phyloP scores from a whole-genome alignment of 495 filamentous ascomycete species.

The Tuber calosporum region DNA sequence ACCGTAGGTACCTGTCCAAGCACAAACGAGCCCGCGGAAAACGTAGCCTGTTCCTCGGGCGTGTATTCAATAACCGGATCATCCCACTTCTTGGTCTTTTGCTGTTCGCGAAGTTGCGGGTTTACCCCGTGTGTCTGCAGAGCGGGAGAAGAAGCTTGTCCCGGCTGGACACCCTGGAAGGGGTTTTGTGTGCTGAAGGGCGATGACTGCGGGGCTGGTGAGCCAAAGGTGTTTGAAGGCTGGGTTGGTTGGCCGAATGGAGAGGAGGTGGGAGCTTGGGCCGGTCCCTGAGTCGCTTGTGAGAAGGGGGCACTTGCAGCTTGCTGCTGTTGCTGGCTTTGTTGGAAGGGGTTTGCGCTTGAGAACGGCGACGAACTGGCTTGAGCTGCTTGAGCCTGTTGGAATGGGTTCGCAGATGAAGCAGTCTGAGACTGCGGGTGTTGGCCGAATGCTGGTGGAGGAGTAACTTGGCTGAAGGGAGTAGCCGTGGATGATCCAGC shows the following conservation, averaged over 20 bases:
- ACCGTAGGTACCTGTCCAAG: conserved; percentile 37
- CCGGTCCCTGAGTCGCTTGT: not conserved
- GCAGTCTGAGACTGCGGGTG: conserved; percentile 16
- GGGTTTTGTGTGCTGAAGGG: conserved; percentile 28
- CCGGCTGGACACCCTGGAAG: conserved; percentile 29
- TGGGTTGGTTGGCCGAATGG: conserved; percentile 19
- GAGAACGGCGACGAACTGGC: conserved; percentile 22
- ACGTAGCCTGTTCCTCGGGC: conserved; percentile 25
- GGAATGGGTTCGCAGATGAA: conserved; percentile 10
- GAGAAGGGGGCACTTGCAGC: conserved; percentile 17
- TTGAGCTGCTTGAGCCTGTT: conserved; percentile 24
- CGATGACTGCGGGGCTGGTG: conserved; percentile 15
- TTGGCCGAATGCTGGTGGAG: conserved; percentile 25
- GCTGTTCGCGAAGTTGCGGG: conserved; percentile 26
- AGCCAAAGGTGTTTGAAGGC: conserved; percentile 14
- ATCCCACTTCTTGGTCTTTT: conserved; percentile 39
- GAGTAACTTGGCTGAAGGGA: conserved; percentile 15
- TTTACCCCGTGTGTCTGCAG: conserved; percentile 15
- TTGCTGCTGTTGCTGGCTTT: conserved; percentile 20
- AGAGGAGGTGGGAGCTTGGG: conserved; percentile 8
- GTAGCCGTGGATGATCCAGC: conserved; percentile 5
- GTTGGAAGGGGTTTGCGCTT: conserved; percentile 31
- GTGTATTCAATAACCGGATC: conserved; percentile 38
- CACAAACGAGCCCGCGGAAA: conserved; percentile 26
- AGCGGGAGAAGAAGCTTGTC: not conserved